Evolutionary conservation across 2,329 filamentous ascomycete species (phyloP), one percentile per base, ranked within the genome.

Genomic region (Huntiella moniliformis): DNA sequence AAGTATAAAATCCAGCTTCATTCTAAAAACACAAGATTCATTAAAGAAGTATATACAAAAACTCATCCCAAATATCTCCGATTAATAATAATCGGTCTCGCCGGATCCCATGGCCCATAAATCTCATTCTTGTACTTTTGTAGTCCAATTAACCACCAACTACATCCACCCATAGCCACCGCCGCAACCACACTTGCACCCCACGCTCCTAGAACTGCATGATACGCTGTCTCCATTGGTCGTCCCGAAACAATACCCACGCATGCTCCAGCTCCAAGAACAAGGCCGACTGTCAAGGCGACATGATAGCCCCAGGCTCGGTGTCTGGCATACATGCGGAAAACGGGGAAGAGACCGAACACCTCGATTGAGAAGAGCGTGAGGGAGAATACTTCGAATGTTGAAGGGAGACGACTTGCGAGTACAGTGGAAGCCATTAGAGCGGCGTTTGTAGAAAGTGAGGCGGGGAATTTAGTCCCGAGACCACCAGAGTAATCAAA

Each of bases 51-150:
- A 22, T 31, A 18, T 13, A 41, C 39, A 41, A 41, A 41, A 8
- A 17, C 37, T n/a, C 46, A 49, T 28, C 67, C 63, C 70, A 71
- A 74, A 45, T 69, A 63, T 51, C 69, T 66, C 49, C 76, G 67
- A 55, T 79, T 78, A 56, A 85, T 76, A 52, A 91, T 87, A 47
- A 91, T 74, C 7, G 91, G 91, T 57, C 87, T 72, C 5, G 91
- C 91, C 15, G 88, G 87, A 64, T 98, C 91, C 91, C 91, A 98
- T 1, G 91, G 91, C 38, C 91, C 91, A 57, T 87, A 84, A 53
- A 98, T 95, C 63, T 96, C 91, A 60, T 96, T 96, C 68, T 98
- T 98, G 63, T 96, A 98, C 64, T 93, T 88, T 63, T 98, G 91
- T 60, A 98, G 62, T 6, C 86, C 83, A 56, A 98, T 96, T 52